These are phyloP conservation scores for Saccharomycopsis hybrid DNA, from an alignment of 1,139 yeast species.

Conservation along the genomic window DNA sequence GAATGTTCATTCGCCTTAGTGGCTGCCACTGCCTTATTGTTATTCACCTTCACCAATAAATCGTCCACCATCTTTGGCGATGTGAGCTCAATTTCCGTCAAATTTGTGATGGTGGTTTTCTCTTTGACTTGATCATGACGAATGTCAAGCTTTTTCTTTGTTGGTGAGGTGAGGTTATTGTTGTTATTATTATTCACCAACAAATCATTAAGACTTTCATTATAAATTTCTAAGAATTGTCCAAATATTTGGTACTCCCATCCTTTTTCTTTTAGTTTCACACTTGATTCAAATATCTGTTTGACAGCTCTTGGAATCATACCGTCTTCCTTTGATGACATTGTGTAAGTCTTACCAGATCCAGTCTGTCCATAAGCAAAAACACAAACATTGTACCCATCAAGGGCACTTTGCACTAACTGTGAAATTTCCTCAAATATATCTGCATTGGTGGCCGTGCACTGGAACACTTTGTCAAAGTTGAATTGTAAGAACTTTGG, in stretches of 20 bases:
- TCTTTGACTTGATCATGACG: conserved; percentile 55
- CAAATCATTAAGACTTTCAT: conserved; percentile 72
- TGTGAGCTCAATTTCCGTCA: conserved; percentile 44
- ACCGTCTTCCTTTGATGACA: conserved; percentile 70
- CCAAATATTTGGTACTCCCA: conserved; percentile 67
- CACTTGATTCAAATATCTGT: conserved; percentile 62
- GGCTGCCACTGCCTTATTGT: conserved; percentile 70
- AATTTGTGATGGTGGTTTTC: conserved; percentile 55
- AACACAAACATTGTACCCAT: conserved; percentile 88
- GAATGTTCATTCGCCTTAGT: conserved; percentile 80
- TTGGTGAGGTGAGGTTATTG: conserved; percentile 26
- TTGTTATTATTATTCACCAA: conserved; percentile 33
- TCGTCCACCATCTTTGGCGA: conserved; percentile 45
- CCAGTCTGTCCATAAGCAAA: conserved; percentile 99
- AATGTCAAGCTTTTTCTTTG: conserved; percentile 52
- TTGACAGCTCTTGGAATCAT: conserved; percentile 74
- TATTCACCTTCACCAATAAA: conserved; percentile 49
- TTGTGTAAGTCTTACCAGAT: conserved; percentile 90
- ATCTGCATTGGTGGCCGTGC: conserved; percentile 45
- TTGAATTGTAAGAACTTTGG: conserved; percentile 35
- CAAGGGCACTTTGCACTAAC: conserved; percentile 79
- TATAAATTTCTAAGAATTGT: conserved; percentile 84
- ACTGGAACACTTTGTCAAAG: conserved; percentile 75
- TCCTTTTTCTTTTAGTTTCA: conserved; percentile 44
- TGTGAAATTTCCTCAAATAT: conserved; percentile 85